A percentile compares a stretch with the other conserved stretches of the same genome.
phyloP scores from a whole-genome alignment of 768 basidiomycete genomes.

The Auriscalpium orientale region DNA sequence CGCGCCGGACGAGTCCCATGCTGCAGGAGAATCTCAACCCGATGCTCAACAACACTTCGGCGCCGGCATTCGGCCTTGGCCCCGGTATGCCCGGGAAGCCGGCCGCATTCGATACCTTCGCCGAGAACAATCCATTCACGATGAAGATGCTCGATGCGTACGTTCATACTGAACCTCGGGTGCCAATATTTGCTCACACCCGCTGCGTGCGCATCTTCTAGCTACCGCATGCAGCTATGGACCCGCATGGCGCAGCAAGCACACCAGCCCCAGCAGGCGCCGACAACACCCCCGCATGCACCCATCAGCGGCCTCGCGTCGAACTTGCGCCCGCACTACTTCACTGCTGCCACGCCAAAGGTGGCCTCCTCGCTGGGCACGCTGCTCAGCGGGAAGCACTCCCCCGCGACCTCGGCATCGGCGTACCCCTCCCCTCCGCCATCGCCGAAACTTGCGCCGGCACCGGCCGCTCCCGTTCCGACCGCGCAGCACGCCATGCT shows the following conservation, averaged over 20 bases:
- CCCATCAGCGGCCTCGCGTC: constrained; percentile 23
- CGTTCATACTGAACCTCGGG: constrained; percentile 22
- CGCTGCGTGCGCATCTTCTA: constrained; percentile 16
- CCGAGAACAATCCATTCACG: constrained; percentile 77
- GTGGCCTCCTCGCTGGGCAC: constrained; percentile 20
- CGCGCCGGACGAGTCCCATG: constrained; percentile 20
- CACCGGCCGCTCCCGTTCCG: constrained; percentile 25
- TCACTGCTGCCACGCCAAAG: constrained; percentile 19
- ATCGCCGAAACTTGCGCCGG: constrained; percentile 30
- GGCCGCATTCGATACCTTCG: constrained; percentile 66
- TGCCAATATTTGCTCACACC: constrained; percentile 1
- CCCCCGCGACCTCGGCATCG: constrained; percentile 15
- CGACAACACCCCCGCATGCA: constrained; percentile 26
- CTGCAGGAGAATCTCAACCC: constrained; percentile 81
- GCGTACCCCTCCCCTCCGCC: constrained; percentile 38
- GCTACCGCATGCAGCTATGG: constrained; percentile 89
- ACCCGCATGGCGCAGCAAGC: constrained; percentile 75
- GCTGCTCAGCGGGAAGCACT: constrained; percentile 40
- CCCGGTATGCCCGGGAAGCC: constrained; percentile 25
- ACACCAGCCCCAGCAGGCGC: constrained; percentile 33
- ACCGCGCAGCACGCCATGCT: constrained; percentile 41
- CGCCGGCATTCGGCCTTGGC: constrained; percentile 22
- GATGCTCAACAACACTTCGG: constrained; percentile 41
- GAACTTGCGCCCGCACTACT: constrained; percentile 32
- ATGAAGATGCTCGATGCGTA: constrained; percentile 82